Evolutionary conservation across 2,329 filamentous ascomycete genomes (phyloP).

Genomic region (Fonsecaea multimorphosa): DNA sequence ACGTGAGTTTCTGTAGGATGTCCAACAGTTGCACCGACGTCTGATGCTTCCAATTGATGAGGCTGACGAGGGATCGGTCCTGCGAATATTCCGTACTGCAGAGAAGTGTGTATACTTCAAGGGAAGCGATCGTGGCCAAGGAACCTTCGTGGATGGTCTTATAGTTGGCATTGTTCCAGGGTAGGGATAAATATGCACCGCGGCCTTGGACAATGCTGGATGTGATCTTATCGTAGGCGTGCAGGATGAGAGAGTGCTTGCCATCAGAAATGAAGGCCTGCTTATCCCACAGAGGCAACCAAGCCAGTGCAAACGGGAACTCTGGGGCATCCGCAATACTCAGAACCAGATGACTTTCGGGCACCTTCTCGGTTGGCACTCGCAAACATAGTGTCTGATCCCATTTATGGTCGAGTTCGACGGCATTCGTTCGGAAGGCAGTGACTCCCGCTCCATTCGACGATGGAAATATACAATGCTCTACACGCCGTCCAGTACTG

Average conservation of each 20-base stretch:
- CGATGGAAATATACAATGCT: slow-evolving; percentile 84
- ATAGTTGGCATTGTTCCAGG: slow-evolving; percentile 65
- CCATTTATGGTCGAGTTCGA: slow-evolving; percentile 82
- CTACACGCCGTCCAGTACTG: slow-evolving; percentile 77
- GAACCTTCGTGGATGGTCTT: slow-evolving; percentile 70
- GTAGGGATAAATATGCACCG: slow-evolving; percentile 83
- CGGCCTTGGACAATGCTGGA: slow-evolving; percentile 73
- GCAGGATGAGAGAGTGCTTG: slow-evolving; percentile 77
- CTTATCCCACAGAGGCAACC: slow-evolving; percentile 92
- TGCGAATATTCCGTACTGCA: slow-evolving; percentile 96
- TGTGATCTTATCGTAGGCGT: slow-evolving; percentile 90
- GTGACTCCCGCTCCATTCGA: slow-evolving; percentile 80
- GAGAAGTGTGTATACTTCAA: slow-evolving; percentile 81
- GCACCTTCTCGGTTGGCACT: slow-evolving; percentile 78
- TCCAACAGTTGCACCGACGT: slow-evolving; percentile 73
- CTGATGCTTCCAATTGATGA: slow-evolving; percentile 85
- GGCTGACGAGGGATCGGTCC: slow-evolving; percentile 80
- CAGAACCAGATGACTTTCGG: slow-evolving; percentile 84
- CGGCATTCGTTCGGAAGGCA: slow-evolving; percentile 84
- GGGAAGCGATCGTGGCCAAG: slow-evolving; percentile 77
- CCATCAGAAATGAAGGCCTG: slow-evolving; percentile 90
- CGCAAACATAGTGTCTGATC: slow-evolving; percentile 84
- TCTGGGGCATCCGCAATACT: slow-evolving; percentile 85
- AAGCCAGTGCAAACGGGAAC: slow-evolving; percentile 86
- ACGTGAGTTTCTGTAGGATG: slow-evolving; percentile 81